Base-by-base conservation (phyloP, 1,284 basidiomycete genomes). In the Veloboletus limbatus region DNA sequence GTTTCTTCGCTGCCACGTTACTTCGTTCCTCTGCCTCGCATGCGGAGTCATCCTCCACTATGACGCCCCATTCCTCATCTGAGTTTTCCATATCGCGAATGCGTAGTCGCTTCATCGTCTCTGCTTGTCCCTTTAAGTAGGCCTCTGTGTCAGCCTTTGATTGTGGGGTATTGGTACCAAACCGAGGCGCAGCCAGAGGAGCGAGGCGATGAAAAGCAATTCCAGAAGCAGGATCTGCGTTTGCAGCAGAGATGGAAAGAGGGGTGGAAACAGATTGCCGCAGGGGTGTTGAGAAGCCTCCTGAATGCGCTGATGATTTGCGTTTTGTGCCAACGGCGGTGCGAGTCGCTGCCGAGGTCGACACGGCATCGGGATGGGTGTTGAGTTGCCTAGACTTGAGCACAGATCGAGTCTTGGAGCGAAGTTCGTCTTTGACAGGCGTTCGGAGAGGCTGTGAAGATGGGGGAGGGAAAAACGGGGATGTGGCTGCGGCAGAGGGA, bases 131-230 rank as follows among this genome's bases (percentile, higher is more conserved):
- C 54, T 70, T 76, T 21, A 88, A 66, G 62, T 79, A 72, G 1
- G 74, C 71, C 8, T 88, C 85, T 0, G 79, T 77, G 54, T 88
- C 85, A 1, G 75, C 76, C 53, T 75, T 80, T 22, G 75, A 74
- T 37, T 79, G 77, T 0, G 82, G 81, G 0, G 79, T 80, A 4
- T 69, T 72, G 8, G 64, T 56, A 21, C 57, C 68, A 58, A 86
- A 85, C 33, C 72, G 77, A 16, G 77, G 81, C 1, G 81, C 75
- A 7, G 81, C 60, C 1, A 87, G 72, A 16, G 84, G 83, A 11
- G 78, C 83, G 18, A 88, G 76, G 18, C 79, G 75, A 59, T 85
- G 79, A 52, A 86, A 81, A 10, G 67, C 65, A 35, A 69, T 52
- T 30, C 58, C 55, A 25, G 59, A 62, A 47, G 60, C 49, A 31